Evolutionary conservation across 371 early-diverging fungal genomes (phyloP).

Genomic region (Dipsacomyces acuminosporus): DNA sequence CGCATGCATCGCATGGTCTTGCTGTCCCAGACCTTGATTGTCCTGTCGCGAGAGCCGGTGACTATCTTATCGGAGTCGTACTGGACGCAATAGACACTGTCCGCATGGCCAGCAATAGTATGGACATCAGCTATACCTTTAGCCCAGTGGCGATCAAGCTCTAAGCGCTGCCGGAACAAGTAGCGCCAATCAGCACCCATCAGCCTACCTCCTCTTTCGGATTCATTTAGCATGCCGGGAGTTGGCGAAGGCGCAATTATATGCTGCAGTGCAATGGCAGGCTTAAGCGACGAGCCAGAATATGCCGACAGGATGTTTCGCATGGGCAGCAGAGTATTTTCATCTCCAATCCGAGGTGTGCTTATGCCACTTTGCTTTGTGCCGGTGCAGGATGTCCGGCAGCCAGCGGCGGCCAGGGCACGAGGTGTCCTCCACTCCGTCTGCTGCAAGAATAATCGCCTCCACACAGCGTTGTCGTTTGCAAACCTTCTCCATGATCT

Average conservation of each 20-base stretch:
- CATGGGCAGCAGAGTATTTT: conserved; percentile 11
- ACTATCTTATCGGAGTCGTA: conserved; percentile 76
- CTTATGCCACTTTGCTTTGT: conserved; percentile 12
- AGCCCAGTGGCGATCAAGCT: conserved; percentile 54
- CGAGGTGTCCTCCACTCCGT: conserved; percentile 46
- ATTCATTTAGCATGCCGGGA: conserved; percentile 4
- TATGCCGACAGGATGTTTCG: conserved; percentile 34
- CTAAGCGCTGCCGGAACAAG: conserved; percentile 53
- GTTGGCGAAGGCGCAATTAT: conserved; percentile 41
- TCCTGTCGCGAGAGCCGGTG: conserved; percentile 90
- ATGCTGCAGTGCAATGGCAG: conserved; percentile 37
- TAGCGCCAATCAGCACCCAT: conserved; percentile 53
- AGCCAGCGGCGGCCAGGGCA: conserved; percentile 31
- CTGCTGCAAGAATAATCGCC: conserved; percentile 49
- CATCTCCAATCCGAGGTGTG: conserved; percentile 33
- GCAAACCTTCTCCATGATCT: conserved; percentile 53
- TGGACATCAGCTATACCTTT: conserved; percentile 46
- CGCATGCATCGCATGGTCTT: conserved; percentile 59
- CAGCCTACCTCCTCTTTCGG: conserved; percentile 10
- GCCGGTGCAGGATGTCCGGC: conserved; percentile 11
- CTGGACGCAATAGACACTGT: conserved; percentile 93
- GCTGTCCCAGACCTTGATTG: conserved; percentile 81
- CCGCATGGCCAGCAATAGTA: conserved; percentile 71
- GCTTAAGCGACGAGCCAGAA: conserved; percentile 33
- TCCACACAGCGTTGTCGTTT: conserved; percentile 58